Evolutionary conservation across 352 stramenopile genomes (phyloP).

Genomic region (Phytophthora brassicae): DNA sequence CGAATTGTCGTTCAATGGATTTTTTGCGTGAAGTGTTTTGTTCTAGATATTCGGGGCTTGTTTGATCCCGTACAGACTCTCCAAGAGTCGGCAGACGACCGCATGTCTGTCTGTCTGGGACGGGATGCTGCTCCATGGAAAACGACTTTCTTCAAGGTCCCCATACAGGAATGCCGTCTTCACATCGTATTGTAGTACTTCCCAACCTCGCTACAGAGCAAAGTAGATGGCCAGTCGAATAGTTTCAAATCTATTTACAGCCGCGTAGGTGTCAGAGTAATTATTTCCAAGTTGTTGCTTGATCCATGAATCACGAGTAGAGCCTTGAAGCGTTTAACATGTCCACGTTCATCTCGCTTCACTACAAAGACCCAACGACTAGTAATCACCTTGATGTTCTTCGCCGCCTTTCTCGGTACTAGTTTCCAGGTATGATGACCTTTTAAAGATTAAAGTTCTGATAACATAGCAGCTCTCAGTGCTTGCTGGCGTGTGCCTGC

Average conservation of each 20-base stretch:
- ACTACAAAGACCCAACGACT: too few relatives aligned
- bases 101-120: constrained; percentile 6
- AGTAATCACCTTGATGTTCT: too few relatives aligned
- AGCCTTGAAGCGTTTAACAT: not conserved
- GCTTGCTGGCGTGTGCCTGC: not conserved
- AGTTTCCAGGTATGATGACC: constrained; percentile 1
- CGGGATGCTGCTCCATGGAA: constrained; percentile 17
- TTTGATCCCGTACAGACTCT: too few relatives aligned
- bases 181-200: constrained; percentile 7
- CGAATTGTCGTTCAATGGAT: not conserved
- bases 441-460: constrained; percentile 2
- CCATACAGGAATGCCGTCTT: constrained; percentile 4
- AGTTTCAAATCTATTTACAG: constrained; percentile 20
- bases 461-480: constrained; percentile 6
- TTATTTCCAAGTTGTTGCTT: constrained; percentile 18
- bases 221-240: constrained; percentile 13
- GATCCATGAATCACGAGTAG: constrained; percentile 19
- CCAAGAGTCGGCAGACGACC: too few relatives aligned
- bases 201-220: not conserved
- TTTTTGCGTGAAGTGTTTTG: too few relatives aligned
- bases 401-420: too few relatives aligned
- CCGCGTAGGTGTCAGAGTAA: constrained; percentile 22
- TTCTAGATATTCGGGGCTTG: too few relatives aligned
- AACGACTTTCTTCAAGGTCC: constrained; percentile 9
- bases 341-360: too few relatives aligned